phyloP scores from a whole-genome alignment of 2,329 filamentous ascomycete genomes.

The Septoria linicola region DNA sequence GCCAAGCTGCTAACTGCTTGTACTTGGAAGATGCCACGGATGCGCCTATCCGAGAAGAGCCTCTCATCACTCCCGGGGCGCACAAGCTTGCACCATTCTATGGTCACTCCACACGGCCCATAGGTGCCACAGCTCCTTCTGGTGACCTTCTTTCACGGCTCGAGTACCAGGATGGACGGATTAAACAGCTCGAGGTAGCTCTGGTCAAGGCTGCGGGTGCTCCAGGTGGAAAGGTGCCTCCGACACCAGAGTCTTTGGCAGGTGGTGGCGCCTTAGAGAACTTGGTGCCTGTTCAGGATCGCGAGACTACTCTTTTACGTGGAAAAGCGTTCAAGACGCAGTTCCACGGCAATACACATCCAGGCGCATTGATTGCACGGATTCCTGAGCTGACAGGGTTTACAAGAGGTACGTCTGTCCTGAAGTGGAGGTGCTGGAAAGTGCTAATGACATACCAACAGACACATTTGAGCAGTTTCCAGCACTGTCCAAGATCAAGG shows the following conservation, averaged over 20 bases:
- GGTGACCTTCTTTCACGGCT: constrained; percentile 31
- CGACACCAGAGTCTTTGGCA: constrained; percentile 30
- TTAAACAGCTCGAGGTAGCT: constrained; percentile 34
- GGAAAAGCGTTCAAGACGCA: constrained; percentile 48
- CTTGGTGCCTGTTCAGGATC: constrained; percentile 27
- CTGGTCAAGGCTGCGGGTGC: constrained; percentile 24
- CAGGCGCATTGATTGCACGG: constrained; percentile 35
- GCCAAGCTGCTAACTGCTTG: constrained; percentile 44
- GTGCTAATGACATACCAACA: not conserved
- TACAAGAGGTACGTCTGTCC: constrained; percentile 21
- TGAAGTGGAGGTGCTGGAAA: too few relatives aligned
- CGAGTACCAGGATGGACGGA: constrained; percentile 31
- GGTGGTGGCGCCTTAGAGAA: constrained; percentile 14
- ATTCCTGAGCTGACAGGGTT: constrained; percentile 33
- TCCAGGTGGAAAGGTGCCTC: constrained; percentile 22
- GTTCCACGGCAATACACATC: constrained; percentile 46
- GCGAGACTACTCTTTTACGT: constrained; percentile 45
- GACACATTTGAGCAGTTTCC: constrained; percentile 40
- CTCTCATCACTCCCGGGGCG: constrained; percentile 8
- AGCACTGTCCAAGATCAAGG: constrained; percentile 30
- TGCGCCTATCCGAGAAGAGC: constrained; percentile 30
- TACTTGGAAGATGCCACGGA: constrained; percentile 39
- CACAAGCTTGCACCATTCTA: constrained; percentile 32
- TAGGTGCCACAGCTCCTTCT: constrained; percentile 16
- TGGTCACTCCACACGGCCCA: constrained; percentile 30